phyloP scores from a whole-genome alignment of 805 yeast genomes.

The Starmerella scarabaei region DNA sequence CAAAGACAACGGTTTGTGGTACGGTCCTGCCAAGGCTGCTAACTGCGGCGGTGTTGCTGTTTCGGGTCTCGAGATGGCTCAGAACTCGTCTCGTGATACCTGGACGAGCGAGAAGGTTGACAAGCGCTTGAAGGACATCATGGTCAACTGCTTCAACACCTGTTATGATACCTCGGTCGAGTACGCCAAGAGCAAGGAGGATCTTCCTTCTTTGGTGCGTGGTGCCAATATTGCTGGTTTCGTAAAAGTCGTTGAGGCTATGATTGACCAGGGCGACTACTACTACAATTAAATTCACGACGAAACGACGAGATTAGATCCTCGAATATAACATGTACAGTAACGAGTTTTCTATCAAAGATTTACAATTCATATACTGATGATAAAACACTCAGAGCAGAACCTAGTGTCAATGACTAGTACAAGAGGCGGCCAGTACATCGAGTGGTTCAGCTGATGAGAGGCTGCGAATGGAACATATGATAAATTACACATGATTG shows the following conservation, averaged over 20 bases:
- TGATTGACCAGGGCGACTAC: constrained; percentile 89
- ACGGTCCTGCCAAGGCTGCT: constrained; percentile 98
- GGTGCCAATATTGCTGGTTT: constrained; percentile 99
- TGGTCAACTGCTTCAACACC: constrained; percentile 85
- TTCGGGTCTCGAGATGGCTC: constrained; percentile 98
- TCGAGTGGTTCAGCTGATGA: not conserved
- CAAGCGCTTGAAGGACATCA: constrained; percentile 74
- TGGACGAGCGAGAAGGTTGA: constrained; percentile 95
- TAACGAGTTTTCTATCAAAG: not conserved
- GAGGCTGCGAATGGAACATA: too few relatives aligned
- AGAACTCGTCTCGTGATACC: constrained; percentile 83
- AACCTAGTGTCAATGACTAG: not conserved
- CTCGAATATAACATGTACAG: too few relatives aligned
- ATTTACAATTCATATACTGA: not conserved
- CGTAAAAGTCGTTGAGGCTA: constrained; percentile 95
- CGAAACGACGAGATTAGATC: too few relatives aligned
- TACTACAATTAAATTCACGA: constrained; percentile 14
- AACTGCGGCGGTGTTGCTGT: constrained; percentile 99
- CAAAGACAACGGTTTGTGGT: constrained; percentile 51
- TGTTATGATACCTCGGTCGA: constrained; percentile 77
- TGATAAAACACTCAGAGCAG: not conserved
- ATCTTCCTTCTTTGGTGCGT: constrained; percentile 87
- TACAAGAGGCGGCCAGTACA: not conserved
- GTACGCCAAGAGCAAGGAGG: constrained; percentile 57
- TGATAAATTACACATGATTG: too few relatives aligned